phyloP scores from a whole-genome alignment of 495 filamentous ascomycete species.

The Penicillium cinerascens region DNA sequence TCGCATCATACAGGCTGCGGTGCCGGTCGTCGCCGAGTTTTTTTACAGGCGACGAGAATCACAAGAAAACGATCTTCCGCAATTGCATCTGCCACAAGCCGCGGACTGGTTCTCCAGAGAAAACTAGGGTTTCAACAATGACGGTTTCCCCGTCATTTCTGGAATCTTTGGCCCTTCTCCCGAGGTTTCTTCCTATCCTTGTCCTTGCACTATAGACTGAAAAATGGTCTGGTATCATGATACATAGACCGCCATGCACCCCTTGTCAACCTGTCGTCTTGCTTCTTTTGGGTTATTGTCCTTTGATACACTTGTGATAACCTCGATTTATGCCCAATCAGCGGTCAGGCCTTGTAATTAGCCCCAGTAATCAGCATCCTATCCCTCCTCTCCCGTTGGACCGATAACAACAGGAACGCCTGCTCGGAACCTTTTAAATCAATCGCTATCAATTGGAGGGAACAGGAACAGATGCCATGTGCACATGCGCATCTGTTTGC shows the following conservation, averaged over 20 bases:
- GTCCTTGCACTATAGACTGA: too few relatives aligned
- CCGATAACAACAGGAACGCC: conserved; percentile 21
- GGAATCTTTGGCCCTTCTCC: too few relatives aligned
- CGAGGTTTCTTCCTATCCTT: too few relatives aligned
- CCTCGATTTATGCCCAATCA: conserved; percentile 19
- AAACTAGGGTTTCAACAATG: too few relatives aligned
- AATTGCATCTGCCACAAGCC: too few relatives aligned
- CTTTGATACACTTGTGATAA: conserved; percentile 12
- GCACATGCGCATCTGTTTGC: conserved; percentile 5
- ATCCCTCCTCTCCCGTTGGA: conserved; percentile 24
- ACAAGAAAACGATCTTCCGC: not conserved
- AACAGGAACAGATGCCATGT: too few relatives aligned
- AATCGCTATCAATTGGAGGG: conserved; percentile 12
- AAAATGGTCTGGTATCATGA: too few relatives aligned
- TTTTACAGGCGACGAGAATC: too few relatives aligned
- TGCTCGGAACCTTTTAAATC: conserved; percentile 2
- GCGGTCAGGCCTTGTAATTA: conserved; percentile 18
- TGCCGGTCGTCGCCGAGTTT: conserved; percentile 21
- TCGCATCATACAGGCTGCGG: conserved; percentile 23
- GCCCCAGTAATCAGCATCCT: conserved; percentile 20
- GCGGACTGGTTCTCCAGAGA: too few relatives aligned
- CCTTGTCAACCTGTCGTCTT: not conserved
- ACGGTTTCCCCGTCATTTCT: too few relatives aligned
- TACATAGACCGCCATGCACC: conserved; percentile 13
- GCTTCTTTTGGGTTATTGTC: not conserved